Conservation (phyloP, 805 yeast species). For the Jamesozyma jinghongensis region DNA sequence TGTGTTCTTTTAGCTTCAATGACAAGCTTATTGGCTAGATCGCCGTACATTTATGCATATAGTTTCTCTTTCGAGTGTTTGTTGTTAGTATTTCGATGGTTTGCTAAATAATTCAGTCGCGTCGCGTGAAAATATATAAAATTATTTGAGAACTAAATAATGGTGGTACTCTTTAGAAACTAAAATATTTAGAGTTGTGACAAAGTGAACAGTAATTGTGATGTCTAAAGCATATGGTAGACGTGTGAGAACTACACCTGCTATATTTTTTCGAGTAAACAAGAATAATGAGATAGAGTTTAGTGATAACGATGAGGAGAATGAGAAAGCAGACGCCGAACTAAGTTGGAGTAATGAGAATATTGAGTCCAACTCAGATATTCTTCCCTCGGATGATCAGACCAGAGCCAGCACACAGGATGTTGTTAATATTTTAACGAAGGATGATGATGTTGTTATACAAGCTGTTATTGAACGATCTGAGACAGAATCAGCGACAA, state of each 20-base stretch:
- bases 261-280: neutral
- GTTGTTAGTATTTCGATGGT: neutral
- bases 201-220: too few relatives aligned
- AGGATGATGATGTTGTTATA: too few relatives aligned
- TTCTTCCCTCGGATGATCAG: neutral
- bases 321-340: neutral
- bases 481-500: too few relatives aligned
- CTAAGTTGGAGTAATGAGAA: neutral
- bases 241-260: conserved; percentile 10
- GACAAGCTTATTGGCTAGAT: conserved; percentile 70
- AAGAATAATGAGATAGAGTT: conserved; percentile 7
- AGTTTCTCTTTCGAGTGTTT: neutral
- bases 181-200: too few relatives aligned
- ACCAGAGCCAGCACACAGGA: neutral
- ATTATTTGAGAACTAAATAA: too few relatives aligned
- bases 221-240: conserved; percentile 14
- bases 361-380: neutral
- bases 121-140: conserved; percentile 2
- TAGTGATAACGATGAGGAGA: conserved; percentile 16
- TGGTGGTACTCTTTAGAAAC: too few relatives aligned
- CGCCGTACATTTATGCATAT: conserved; percentile 66
- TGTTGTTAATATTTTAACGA: too few relatives aligned
- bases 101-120: neutral
- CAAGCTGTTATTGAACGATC: too few relatives aligned
- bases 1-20: conserved; percentile 76